phyloP scores from a whole-genome alignment of 176 grass and related monocot species.

The Eleusine coracana region DNA sequence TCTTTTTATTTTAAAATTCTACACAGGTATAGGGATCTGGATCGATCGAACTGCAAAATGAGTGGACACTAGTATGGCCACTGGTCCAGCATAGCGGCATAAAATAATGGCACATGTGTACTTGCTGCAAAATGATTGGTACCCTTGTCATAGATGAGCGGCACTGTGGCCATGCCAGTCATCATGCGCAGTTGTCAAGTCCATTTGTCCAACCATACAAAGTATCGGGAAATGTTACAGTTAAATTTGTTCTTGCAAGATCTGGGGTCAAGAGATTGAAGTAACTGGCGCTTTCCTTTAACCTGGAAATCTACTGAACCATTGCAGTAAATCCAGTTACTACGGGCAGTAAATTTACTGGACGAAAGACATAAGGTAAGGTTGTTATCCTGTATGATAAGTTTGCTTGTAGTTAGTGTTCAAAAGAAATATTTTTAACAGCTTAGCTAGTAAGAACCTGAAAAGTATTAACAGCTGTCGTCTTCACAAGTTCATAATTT shows the following conservation, averaged over 20 bases:
- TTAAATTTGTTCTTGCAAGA: background rate
- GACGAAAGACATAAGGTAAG: no score
- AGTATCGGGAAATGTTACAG: background rate
- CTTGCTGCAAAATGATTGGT: slow-evolving; percentile 34
- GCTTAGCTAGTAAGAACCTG: no score
- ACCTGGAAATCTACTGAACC: no score
- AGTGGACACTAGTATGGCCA: background rate
- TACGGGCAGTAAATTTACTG: no score
- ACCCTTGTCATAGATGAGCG: background rate
- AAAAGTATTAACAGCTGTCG: no score
- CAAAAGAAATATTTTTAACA: no score
- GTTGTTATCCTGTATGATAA: no score
- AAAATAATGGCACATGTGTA: background rate
- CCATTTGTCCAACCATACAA: background rate
- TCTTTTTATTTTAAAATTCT: background rate
- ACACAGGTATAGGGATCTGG: background rate
- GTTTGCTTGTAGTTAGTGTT: no score
- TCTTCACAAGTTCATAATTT: no score
- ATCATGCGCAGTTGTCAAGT: background rate
- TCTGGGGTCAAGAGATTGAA: no score
- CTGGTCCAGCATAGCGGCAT: background rate
- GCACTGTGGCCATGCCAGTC: background rate
- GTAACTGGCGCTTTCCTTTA: no score
- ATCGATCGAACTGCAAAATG: background rate
- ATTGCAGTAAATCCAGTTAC: no score